Percentiles rank a stretch among this genome's conserved stretches.
Conservation (phyloP, 2,329 filamentous ascomycete species). For the Penicillium sp. region DNA sequence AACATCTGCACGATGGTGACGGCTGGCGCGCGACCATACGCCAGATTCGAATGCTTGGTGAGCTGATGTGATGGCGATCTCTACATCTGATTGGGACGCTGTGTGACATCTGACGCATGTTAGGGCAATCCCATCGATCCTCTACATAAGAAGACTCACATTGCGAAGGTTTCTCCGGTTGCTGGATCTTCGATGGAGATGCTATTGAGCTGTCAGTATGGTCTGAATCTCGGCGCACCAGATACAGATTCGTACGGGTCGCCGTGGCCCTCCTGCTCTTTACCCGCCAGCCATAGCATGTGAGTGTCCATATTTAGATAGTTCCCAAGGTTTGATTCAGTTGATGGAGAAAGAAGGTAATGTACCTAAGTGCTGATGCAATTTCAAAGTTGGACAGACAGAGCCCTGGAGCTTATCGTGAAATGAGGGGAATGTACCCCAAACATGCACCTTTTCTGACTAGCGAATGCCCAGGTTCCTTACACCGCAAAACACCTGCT, state of each 20-base stretch:
- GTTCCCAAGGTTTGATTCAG: neutral
- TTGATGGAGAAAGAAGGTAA: neutral
- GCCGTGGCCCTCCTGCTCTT: conserved; percentile 14
- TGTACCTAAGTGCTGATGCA: too few species aligned
- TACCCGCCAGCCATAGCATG: conserved; percentile 21
- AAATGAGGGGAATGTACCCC: too few species aligned
- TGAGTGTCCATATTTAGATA: conserved; percentile 7
- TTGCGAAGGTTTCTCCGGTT: conserved; percentile 19
- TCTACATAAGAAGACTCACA: conserved; percentile 4
- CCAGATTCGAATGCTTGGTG: conserved; percentile 17
- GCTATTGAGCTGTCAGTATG: conserved; percentile 2
- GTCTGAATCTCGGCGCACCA: neutral
- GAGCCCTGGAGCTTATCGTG: neutral
- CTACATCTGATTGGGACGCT: conserved; percentile 17
- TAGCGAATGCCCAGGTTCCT: too few species aligned
- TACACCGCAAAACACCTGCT: too few species aligned
- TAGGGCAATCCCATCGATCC: neutral
- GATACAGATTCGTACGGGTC: conserved; percentile 2
- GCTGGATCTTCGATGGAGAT: conserved; percentile 22
- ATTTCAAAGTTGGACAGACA: neutral
- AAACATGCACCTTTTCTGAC: too few species aligned
- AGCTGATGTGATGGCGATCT: conserved; percentile 11
- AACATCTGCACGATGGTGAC: conserved; percentile 24
- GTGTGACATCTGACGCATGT: conserved; percentile 17
- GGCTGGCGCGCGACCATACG: conserved; percentile 20